A percentile compares a stretch with the other conserved stretches of the same genome.
Conservation (phyloP, 257 asterid genomes). For the Fraxinus pennsylvanica region DNA sequence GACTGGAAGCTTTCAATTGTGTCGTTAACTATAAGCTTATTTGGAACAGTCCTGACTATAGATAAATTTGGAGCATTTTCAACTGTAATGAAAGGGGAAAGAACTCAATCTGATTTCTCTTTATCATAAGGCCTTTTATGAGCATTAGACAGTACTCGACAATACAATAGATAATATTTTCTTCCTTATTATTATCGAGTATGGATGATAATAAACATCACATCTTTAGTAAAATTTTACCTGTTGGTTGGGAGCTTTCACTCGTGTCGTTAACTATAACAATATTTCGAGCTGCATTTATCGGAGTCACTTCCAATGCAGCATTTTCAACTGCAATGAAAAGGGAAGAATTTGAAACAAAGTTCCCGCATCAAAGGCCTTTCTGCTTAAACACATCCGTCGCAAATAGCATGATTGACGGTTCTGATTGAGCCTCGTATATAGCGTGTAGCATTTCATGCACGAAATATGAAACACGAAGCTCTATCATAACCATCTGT, state of each 20-base stretch:
- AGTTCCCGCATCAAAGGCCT: no score
- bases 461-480: background rate
- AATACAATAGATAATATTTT: background rate
- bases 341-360: no score
- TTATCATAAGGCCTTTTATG: background rate
- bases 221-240: constrained; percentile 6
- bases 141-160: background rate
- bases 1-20: background rate
- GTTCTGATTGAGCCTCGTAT: background rate
- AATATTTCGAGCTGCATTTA: background rate
- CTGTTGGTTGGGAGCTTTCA: constrained; percentile 14
- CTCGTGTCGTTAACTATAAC: background rate
- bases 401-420: background rate
- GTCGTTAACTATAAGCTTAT: constrained; percentile 24
- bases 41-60: constrained; percentile 4
- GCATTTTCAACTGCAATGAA: background rate
- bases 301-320: constrained; percentile 6
- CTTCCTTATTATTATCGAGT: no score
- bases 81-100: constrained; percentile 20
- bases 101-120: background rate
- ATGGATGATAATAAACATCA: no score
- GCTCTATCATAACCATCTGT: background rate
- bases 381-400: no score
- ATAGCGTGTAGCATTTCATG: background rate
- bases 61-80: constrained; percentile 26